Evolutionary conservation across 495 filamentous ascomycete genomes (phyloP).

Genomic region (Hypoxylon rickii): DNA sequence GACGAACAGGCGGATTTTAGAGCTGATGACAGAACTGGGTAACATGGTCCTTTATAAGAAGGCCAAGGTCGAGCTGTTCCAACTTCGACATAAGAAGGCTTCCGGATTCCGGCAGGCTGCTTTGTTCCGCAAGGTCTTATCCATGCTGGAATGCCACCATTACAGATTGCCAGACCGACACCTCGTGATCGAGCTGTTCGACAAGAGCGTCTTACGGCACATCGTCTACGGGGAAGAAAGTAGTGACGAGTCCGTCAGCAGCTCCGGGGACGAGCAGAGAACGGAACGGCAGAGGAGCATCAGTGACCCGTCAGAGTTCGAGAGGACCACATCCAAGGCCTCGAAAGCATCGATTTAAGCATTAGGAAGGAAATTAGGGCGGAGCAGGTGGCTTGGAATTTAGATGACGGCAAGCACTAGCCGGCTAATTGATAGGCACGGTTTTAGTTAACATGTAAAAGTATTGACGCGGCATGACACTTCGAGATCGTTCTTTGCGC

Average conservation of each 20-base stretch:
- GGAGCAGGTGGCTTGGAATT: too few species aligned
- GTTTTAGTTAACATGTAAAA: too few species aligned
- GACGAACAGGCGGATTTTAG: slow-evolving; percentile 72
- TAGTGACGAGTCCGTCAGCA: slow-evolving; percentile 39
- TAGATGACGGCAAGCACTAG: too few species aligned
- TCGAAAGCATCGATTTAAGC: slow-evolving; percentile 34
- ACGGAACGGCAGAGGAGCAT: slow-evolving; percentile 59
- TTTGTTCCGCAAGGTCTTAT: slow-evolving; percentile 83
- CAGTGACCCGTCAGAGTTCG: slow-evolving; percentile 49
- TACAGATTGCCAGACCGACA: slow-evolving; percentile 83
- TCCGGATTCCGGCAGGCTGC: slow-evolving; percentile 72
- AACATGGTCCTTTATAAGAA: slow-evolving; percentile 86
- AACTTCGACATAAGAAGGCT: slow-evolving; percentile 57
- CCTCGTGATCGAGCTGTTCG: slow-evolving; percentile 91
- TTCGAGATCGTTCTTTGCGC: too few species aligned
- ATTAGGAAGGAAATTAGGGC: too few species aligned
- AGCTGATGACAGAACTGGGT: slow-evolving; percentile 80
- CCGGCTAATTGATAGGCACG: too few species aligned
- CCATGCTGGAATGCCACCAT: slow-evolving; percentile 85
- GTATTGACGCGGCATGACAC: too few species aligned
- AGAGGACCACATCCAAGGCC: slow-evolving; percentile 25
- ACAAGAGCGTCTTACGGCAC: slow-evolving; percentile 80
- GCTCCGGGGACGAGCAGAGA: slow-evolving; percentile 51
- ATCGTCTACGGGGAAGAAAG: slow-evolving; percentile 68
- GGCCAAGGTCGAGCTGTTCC: slow-evolving; percentile 72